Evolutionary conservation across 768 basidiomycete species (phyloP).

Genomic region (Phlebiopsis flavidoalba): DNA sequence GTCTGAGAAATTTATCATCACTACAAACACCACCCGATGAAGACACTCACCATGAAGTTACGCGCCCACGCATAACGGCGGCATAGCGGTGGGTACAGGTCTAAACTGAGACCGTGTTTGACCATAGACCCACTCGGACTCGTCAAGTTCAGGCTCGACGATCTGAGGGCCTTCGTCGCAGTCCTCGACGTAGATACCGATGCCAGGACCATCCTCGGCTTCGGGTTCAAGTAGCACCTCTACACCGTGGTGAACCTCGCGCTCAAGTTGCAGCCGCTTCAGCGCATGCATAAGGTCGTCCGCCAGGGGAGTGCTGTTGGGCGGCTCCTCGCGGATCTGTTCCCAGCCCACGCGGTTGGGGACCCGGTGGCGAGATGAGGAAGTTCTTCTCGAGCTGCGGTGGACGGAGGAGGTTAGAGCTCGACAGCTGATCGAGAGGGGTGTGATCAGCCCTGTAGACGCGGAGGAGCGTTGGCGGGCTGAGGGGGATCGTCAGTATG

Average conservation of each 20-base stretch:
- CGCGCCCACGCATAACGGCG: not conserved
- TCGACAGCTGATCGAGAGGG: slow-evolving; percentile 38
- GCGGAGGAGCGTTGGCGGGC: slow-evolving; percentile 47
- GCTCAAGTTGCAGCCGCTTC: slow-evolving; percentile 56
- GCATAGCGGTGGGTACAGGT: slow-evolving; percentile 20
- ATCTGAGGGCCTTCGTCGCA: slow-evolving; percentile 40
- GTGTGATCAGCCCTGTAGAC: slow-evolving; percentile 75
- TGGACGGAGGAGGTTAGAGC: slow-evolving; percentile 58
- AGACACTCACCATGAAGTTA: slow-evolving; percentile 16
- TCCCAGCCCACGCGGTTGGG: slow-evolving; percentile 98
- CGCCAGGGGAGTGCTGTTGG: slow-evolving; percentile 78
- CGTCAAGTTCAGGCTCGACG: slow-evolving; percentile 13
- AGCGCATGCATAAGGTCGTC: slow-evolving; percentile 84
- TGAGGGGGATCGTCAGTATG: slow-evolving; percentile 18
- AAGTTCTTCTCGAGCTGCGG: slow-evolving; percentile 89
- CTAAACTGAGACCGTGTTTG: slow-evolving; percentile 29
- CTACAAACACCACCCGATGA: slow-evolving; percentile 14
- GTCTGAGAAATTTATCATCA: slow-evolving; percentile 72
- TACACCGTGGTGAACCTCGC: slow-evolving; percentile 29
- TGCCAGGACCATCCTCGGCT: slow-evolving; percentile 52
- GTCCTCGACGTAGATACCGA: slow-evolving; percentile 76
- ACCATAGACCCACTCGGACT: slow-evolving; percentile 53
- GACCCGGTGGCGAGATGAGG: slow-evolving; percentile 96
- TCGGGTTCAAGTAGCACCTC: slow-evolving; percentile 65
- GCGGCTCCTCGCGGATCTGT: slow-evolving; percentile 83